Evolutionary conservation across 805 yeast species (phyloP).

Genomic region (Hermanozyma aechmeae): DNA sequence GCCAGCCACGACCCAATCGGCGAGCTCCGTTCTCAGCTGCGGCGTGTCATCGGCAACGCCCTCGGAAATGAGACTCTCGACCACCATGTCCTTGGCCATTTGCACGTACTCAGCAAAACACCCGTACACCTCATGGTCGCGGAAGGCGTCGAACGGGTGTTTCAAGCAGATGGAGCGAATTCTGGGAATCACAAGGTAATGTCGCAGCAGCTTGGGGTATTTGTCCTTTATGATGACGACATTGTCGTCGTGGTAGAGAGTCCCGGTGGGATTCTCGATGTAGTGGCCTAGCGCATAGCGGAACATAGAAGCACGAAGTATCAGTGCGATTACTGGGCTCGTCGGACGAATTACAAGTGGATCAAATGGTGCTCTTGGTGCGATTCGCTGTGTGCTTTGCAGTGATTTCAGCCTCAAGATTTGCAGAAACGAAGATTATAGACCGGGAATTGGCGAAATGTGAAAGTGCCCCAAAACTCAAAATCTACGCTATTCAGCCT

Average conservation of each 20-base stretch:
- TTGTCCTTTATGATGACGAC: constrained; percentile 50
- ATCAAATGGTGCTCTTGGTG: too few species aligned
- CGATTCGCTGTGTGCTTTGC: too few species aligned
- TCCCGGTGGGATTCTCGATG: constrained; percentile 36
- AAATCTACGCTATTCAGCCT: too few species aligned
- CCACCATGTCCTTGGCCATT: constrained; percentile 22
- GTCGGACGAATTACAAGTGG: too few species aligned
- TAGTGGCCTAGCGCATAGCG: constrained; percentile 39
- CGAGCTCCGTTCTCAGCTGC: constrained; percentile 8
- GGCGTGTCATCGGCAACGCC: constrained; percentile 4
- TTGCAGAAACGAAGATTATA: too few species aligned
- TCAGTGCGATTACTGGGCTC: too few species aligned
- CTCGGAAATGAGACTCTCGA: constrained; percentile 18
- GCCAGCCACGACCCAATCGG: constrained; percentile 38
- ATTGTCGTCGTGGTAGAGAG: constrained; percentile 36
- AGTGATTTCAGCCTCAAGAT: too few species aligned
- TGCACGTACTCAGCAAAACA: constrained; percentile 20
- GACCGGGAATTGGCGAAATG: too few species aligned
- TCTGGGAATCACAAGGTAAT: constrained; percentile 54
- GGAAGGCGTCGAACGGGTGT: constrained; percentile 47
- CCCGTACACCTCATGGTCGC: constrained; percentile 19
- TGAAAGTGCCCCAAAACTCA: too few species aligned
- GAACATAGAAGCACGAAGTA: too few species aligned
- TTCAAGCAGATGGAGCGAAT: constrained; percentile 25
- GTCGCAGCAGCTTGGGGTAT: constrained; percentile 56